Evolutionary conservation across 768 basidiomycete genomes (phyloP), one percentile per base, ranked within the genome.

Genomic region (Solioccasus polychromus): DNA sequence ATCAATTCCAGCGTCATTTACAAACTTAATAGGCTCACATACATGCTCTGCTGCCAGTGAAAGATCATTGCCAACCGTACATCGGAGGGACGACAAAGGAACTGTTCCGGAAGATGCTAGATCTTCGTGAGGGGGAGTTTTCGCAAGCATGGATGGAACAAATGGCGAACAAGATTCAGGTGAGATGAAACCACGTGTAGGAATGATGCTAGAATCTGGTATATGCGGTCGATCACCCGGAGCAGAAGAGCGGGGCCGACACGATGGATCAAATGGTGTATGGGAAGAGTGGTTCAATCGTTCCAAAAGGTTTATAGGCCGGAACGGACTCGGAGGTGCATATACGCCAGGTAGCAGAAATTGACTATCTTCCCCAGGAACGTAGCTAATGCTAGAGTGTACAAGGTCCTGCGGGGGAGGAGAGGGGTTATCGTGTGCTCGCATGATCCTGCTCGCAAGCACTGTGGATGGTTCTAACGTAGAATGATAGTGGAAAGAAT

Each of bases 371-470:
- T 48, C 52, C 45, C 46, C 55, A 19, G 54, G 51, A 3, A 48
- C 32, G 35, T 54, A 60, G 46, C 47, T 36, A 2, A 43, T 24
- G 15, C 53, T 47, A 32, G 56, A 42, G 28, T 54, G 46, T 17
- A 53, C 52, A 35, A 39, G 52, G 36, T 54, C 54, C 32, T 42
- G 56, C 23, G 79, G 79, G 5, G 79, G 79, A 15, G 87, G 86
- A 15, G 87, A 89, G 15, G 88, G 88, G 55, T 90, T 90, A 55
- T 80, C 81, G 46, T 79, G 77, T 41, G 88, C 87, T 39, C 79
- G 74, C 35, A 83, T 73, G 36, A 90, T 78, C 64, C 68, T 80
- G 50, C 70, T 77, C 25, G 83, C 88, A 39, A 90, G 68, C 5
- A 74, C 72, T 44, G 84, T 83, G 2, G 85, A 77, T 8, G 85